Evolutionary conservation across 139 green algal species (phyloP).

Genomic region (Chlamydomonas applanata): DNA sequence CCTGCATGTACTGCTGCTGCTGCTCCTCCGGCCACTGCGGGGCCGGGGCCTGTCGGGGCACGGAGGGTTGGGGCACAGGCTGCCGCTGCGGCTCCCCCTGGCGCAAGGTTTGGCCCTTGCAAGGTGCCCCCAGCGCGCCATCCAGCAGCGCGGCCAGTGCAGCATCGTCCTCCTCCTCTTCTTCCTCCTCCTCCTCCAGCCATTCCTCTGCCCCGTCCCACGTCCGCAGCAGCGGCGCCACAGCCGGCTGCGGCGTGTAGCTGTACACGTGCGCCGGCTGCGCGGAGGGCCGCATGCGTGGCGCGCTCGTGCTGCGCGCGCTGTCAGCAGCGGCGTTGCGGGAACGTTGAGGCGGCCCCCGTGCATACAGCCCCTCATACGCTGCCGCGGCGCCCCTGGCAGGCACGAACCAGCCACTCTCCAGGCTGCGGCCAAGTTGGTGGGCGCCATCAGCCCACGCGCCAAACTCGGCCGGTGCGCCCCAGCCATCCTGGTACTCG

Average conservation of each 20-base stretch:
- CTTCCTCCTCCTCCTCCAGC: too few relatives aligned
- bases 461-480: too few relatives aligned
- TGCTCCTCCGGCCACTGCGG: background rate
- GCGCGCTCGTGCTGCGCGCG: background rate
- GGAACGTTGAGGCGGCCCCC: background rate
- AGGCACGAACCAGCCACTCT: too few relatives aligned
- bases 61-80: background rate
- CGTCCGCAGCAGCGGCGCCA: too few relatives aligned
- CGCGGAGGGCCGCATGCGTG: background rate
- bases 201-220: too few relatives aligned
- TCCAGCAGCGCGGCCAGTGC: background rate
- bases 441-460: too few relatives aligned
- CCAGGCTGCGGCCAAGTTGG: too few relatives aligned
- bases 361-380: background rate
- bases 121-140: background rate
- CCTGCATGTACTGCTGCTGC: conserved; percentile 4
- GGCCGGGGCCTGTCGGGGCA: background rate
- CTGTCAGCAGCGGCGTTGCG: background rate
- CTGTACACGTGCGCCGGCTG: too few relatives aligned
- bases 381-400: too few relatives aligned
- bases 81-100: too few relatives aligned
- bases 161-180: background rate
- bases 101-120: too few relatives aligned
- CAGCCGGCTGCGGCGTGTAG: background rate
- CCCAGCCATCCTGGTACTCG: too few relatives aligned